A percentile compares a stretch with the other conserved stretches of the same genome.
Conservation (phyloP, 768 basidiomycete species). For the Boletus rufocinnamomeus region DNA sequence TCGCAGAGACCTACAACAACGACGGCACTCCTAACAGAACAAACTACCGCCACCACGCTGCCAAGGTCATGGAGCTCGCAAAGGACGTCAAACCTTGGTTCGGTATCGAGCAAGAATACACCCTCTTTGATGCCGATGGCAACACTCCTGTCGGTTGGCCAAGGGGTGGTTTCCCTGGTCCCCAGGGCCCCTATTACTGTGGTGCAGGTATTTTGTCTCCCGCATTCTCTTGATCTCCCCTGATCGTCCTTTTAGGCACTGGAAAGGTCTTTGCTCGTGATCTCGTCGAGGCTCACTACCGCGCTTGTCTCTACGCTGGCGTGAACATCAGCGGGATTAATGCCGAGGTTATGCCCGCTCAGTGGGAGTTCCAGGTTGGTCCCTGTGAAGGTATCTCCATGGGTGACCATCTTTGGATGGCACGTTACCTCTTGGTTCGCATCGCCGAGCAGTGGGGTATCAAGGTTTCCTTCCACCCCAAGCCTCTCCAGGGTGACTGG, state of each 20-base stretch:
- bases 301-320: slow-evolving; percentile 91
- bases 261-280: slow-evolving; percentile 99
- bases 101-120: slow-evolving; percentile 99
- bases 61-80: slow-evolving; percentile 94
- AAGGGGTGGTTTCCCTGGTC: slow-evolving; percentile 98
- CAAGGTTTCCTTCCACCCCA: slow-evolving; percentile 99
- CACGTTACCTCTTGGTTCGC: slow-evolving; percentile 92
- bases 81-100: slow-evolving; percentile 89
- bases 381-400: slow-evolving; percentile 97
- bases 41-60: slow-evolving; percentile 92
- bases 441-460: slow-evolving; percentile 97
- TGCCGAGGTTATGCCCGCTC: slow-evolving; percentile 99
- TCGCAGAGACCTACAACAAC: slow-evolving; percentile 98
- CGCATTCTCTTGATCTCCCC: not conserved
- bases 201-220: slow-evolving; percentile 72
- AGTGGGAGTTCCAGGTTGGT: slow-evolving; percentile 99
- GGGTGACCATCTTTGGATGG: slow-evolving; percentile 99
- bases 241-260: slow-evolving; percentile 56
- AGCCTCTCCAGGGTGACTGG: slow-evolving; percentile 96
- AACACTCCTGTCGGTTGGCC: slow-evolving; percentile 90
- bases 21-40: slow-evolving; percentile 97
- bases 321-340: slow-evolving; percentile 99
- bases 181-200: slow-evolving; percentile 99
- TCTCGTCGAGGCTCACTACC: slow-evolving; percentile 98
- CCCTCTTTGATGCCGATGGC: slow-evolving; percentile 91